Percentiles rank a stretch among this genome's conserved stretches.
These are phyloP conservation scores for Penicillium palitans DNA, from an alignment of 2,329 filamentous ascomycete genomes.

Conservation along the genomic window DNA sequence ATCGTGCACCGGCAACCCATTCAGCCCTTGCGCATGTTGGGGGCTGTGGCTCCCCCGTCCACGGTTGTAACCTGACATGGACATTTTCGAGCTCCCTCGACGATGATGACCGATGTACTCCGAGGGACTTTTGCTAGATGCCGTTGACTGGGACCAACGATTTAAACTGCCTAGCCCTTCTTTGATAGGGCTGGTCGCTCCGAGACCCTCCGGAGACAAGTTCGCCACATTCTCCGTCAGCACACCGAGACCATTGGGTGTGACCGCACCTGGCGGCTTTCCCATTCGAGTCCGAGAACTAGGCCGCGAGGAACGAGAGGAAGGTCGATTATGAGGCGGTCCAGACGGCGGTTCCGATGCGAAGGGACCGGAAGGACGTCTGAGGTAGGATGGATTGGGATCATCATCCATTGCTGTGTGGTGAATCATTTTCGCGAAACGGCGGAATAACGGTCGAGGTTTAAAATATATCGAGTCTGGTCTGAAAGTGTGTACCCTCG, in stretches of 20 bases:
- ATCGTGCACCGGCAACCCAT: conserved; percentile 21
- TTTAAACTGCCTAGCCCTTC: conserved; percentile 55
- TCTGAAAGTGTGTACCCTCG: neutral
- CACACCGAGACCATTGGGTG: conserved; percentile 20
- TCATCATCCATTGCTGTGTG: conserved; percentile 27
- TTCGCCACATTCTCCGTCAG: conserved; percentile 21
- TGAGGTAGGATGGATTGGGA: conserved; percentile 21
- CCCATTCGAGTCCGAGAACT: conserved; percentile 21
- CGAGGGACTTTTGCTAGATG: conserved; percentile 46
- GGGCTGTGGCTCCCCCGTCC: conserved; percentile 17
- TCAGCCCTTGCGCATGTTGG: conserved; percentile 7
- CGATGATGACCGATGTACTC: conserved; percentile 28
- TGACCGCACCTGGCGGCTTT: conserved; percentile 17
- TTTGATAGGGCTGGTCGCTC: conserved; percentile 31
- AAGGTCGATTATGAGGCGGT: conserved; percentile 18
- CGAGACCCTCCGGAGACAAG: conserved; percentile 14
- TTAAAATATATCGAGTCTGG: neutral
- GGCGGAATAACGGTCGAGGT: neutral
- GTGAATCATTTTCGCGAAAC: conserved; percentile 26
- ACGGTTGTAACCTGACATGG: conserved; percentile 15
- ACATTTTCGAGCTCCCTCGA: conserved; percentile 28
- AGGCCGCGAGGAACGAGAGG: conserved; percentile 24
- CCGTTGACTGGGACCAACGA: conserved; percentile 60
- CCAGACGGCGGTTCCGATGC: conserved; percentile 14
- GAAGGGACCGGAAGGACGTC: conserved; percentile 21